Evolutionary conservation across 2,329 filamentous ascomycete species (phyloP).

Genomic region (Epichloe scottii): DNA sequence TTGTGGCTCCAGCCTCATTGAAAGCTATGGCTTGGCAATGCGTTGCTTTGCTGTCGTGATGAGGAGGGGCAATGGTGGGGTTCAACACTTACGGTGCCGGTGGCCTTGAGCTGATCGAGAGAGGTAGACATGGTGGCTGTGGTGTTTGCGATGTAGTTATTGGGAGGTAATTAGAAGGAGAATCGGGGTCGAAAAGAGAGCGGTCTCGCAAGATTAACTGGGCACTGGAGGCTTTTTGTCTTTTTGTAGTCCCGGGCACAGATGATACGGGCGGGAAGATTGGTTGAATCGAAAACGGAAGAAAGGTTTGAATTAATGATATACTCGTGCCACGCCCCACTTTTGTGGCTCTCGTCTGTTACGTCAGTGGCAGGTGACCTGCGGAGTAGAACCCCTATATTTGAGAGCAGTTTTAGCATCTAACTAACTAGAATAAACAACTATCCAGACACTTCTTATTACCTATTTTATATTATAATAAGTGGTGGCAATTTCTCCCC

Average conservation of each 20-base stretch:
- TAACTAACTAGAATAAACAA: too few species aligned
- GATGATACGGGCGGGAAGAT: not conserved
- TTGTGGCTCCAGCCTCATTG: not conserved
- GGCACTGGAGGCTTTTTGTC: not conserved
- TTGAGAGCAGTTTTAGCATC: too few species aligned
- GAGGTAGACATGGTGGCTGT: conserved; percentile 59
- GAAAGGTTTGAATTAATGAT: conserved; percentile 2
- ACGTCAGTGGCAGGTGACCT: too few species aligned
- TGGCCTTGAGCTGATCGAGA: conserved; percentile 93
- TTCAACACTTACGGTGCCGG: conserved; percentile 71
- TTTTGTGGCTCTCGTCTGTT: too few species aligned
- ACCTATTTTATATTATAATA: too few species aligned
- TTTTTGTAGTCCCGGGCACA: not conserved
- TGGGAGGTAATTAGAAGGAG: not conserved
- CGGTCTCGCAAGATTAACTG: not conserved
- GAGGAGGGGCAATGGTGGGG: conserved; percentile 20
- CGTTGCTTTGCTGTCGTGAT: conserved; percentile 2
- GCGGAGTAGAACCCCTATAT: too few species aligned
- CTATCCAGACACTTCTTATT: too few species aligned
- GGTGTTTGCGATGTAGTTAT: not conserved
- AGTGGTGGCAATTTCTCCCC: too few species aligned
- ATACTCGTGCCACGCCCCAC: not conserved
- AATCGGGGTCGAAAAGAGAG: not conserved
- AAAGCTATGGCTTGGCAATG: not conserved
- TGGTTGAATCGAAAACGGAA: not conserved